Evolutionary conservation across 805 yeast genomes (phyloP), one percentile per base, ranked within the genome.

Genomic region (Yarrowia yakushimensis): DNA sequence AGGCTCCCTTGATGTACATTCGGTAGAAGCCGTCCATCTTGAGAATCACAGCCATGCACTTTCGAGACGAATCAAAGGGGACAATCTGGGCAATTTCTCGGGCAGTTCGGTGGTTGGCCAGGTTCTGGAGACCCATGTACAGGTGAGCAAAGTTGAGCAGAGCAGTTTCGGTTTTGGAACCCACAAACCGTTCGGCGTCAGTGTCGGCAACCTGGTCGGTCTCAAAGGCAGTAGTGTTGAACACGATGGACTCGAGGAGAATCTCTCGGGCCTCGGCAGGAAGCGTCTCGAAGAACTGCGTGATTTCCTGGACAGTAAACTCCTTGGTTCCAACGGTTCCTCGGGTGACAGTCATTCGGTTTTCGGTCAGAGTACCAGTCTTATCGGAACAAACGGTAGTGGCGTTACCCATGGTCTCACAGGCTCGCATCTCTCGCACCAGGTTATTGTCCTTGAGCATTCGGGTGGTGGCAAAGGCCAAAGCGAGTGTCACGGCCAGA

Each of bases 331-430:
- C 96, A 31, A 91, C 70, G 25, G 82, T 76, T 3, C 94, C 96
- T 63, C 81, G 82, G 11, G 91, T 97, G 6, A 94, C 91, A 37
- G 90, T 83, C 99, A 94, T 94, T 69, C 80, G 81, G 73, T 94
- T 94, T 73, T 91, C 96, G 1, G 99, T 94, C 63, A 94, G 80
- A 12, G 99, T 94, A 64, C 99, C 99, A 0, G 99, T 94, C 74
- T 94, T 93, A 77, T 94, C 99, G 0, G 97, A 91, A 74, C 99
- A 94, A 59, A 94, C 81, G 4, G 97, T 94, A 13, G 98, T 94
- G 1, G 97, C 99, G 50, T 96, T 90, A 43, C 99, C 99, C 98
- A 94, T 93, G 17, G 97, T 94, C 75, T 94, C 99, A 81, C 99
- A 94, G 48, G 96, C 86, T 70, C 86, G 86, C 67, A 94, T 79